Conservation (phyloP, 495 filamentous ascomycete genomes). For the Penicillium cinerascens region DNA sequence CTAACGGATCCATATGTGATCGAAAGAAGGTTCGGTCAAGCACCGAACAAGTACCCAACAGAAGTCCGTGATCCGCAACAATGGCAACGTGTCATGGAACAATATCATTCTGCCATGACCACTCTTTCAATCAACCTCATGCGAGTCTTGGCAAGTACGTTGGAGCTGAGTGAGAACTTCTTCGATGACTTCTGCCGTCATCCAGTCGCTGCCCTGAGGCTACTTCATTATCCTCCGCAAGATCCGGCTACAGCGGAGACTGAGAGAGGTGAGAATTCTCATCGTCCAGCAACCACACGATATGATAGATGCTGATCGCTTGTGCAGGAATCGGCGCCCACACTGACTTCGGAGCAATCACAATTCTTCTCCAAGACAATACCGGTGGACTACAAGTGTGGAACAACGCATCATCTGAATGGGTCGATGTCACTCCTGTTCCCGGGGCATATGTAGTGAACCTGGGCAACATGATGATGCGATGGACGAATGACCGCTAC, state of each 20-base stretch:
- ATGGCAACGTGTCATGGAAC: slow-evolving; percentile 30
- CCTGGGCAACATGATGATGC: slow-evolving; percentile 43
- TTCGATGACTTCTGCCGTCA: slow-evolving; percentile 38
- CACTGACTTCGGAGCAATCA: slow-evolving; percentile 49
- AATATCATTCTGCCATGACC: slow-evolving; percentile 24
- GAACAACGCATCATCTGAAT: slow-evolving; percentile 25
- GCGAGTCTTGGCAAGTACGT: slow-evolving; percentile 35
- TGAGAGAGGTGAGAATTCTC: slow-evolving; percentile 11
- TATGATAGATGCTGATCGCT: background rate
- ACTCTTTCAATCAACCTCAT: slow-evolving; percentile 25
- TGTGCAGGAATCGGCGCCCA: slow-evolving; percentile 45
- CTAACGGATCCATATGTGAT: slow-evolving; percentile 27
- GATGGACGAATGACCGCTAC: slow-evolving; percentile 28
- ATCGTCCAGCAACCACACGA: background rate
- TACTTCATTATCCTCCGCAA: slow-evolving; percentile 50
- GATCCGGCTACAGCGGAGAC: slow-evolving; percentile 21
- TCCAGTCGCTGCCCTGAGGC: slow-evolving; percentile 33
- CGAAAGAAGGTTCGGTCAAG: slow-evolving; percentile 32
- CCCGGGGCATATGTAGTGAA: slow-evolving; percentile 46
- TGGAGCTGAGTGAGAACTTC: slow-evolving; percentile 33
- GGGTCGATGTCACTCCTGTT: slow-evolving; percentile 32
- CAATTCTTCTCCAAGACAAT: slow-evolving; percentile 42
- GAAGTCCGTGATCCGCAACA: slow-evolving; percentile 27
- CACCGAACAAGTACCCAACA: slow-evolving; percentile 45
- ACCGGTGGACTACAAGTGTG: slow-evolving; percentile 43